Base-by-base conservation (phyloP, 1,284 basidiomycete genomes). In the Ceratobasidium sp. region DNA sequence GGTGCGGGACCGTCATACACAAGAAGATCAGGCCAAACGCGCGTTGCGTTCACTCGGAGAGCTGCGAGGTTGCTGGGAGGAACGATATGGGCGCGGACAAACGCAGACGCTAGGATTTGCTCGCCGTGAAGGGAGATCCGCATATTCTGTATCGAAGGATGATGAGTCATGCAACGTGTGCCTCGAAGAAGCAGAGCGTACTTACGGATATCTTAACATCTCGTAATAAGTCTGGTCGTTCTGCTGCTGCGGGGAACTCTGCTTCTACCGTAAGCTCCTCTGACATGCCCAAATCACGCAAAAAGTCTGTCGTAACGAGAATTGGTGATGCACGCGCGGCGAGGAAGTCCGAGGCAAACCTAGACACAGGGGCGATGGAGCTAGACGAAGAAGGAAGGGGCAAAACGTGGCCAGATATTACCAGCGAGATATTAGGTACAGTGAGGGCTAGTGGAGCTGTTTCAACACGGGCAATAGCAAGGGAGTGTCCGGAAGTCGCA, bases 151-250 rank as follows among this genome's bases (percentile, higher is more conserved):
- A 18, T 18, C 16, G 21, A 50, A 26, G 16, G 47, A 32, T 18
- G n/a, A 57, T 67, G 8, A 55, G 49, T 50, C 13, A 50, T 32
- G 28, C 43, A 55, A 30, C 6, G 30, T 47, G 21, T 52, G 21
- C 26, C 3, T 4, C n/a, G 38, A 35, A 43, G 11, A 14, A 35
- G 23, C n/a, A 14, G 26, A 55, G 54, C 30, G 9, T n/a, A 54
- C 64, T 9, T 55, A 67, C 64, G 50, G 64, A 67, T 38, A 67
- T 67, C 26, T 67, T 49, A 26, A 67, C 64, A 32, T 67, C 64
- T 6, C 46, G 64, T 9, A 67, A 18, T 3, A 67, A 23, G 3
- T 67, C 64, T 67, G 64, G 64, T 30, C 50, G 64, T 18, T 43
- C 43, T 9, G 35, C 64, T 16, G 50, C 14, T 30, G 64, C 64